Percentiles rank a stretch among this genome's conserved stretches.
These are phyloP conservation scores for Wickerhamomyces queroliae DNA, from an alignment of 805 yeast genomes.

Conservation along the genomic window DNA sequence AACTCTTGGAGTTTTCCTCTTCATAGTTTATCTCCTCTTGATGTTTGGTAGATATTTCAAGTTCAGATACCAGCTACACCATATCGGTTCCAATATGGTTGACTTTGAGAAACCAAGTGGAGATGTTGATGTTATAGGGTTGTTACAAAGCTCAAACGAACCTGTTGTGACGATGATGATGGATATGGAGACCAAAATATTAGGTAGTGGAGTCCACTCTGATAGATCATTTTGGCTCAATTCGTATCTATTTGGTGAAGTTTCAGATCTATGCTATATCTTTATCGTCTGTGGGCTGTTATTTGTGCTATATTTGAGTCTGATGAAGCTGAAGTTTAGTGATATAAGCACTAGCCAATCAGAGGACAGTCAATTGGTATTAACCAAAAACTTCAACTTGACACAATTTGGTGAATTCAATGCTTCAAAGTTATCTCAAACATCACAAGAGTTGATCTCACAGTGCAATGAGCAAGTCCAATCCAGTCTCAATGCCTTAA, in stretches of 20 bases:
- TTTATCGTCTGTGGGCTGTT: not conserved
- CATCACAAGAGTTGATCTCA: not conserved
- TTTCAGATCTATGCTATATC: slow-evolving; percentile 1
- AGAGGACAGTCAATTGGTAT: not conserved
- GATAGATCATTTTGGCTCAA: slow-evolving; percentile 3
- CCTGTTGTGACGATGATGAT: slow-evolving; percentile 3
- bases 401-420: not conserved
- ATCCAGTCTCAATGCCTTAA: not conserved
- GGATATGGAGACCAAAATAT: not conserved
- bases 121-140: not conserved
- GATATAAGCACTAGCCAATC: not conserved
- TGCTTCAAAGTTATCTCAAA: not conserved
- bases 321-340: not conserved
- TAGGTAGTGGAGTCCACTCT: not conserved
- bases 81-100: not conserved
- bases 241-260: slow-evolving; percentile 1
- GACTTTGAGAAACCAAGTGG: slow-evolving; percentile 2
- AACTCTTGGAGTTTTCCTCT: not conserved
- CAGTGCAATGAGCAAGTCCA: not conserved
- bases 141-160: slow-evolving; percentile 1
- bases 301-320: not conserved
- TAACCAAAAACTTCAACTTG: not conserved
- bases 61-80: slow-evolving; percentile 3
- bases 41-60: slow-evolving; percentile 5
- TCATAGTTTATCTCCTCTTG: not conserved